phyloP scores from a whole-genome alignment of 768 basidiomycete genomes.

The Goffeauzyma gilvescens region DNA sequence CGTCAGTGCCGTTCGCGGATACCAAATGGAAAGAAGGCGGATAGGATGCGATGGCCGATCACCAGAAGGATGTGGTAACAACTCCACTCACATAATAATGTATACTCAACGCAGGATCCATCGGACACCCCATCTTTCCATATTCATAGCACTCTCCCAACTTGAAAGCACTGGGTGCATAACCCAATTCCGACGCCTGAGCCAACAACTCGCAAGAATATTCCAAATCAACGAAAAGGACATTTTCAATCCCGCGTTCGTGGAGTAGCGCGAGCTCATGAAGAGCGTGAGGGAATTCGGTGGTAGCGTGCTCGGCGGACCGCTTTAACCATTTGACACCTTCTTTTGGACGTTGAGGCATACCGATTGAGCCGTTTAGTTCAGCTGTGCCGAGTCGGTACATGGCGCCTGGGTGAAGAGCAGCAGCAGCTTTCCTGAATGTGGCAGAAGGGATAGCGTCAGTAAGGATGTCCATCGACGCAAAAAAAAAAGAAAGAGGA shows the following conservation, averaged over 20 bases:
- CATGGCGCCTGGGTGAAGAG: conserved; percentile 82
- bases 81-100: conserved; percentile 80
- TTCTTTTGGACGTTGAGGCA: conserved; percentile 73
- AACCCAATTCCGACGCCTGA: conserved; percentile 85
- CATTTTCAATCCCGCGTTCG: conserved; percentile 94
- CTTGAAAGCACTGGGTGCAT: conserved; percentile 86
- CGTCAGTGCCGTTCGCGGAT: too few species aligned
- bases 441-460: not conserved
- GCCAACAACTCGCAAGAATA: conserved; percentile 87
- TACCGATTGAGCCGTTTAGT: conserved; percentile 80
- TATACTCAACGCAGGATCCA: conserved; percentile 88
- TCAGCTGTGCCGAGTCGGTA: conserved; percentile 91
- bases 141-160: conserved; percentile 98
- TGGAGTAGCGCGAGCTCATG: conserved; percentile 86
- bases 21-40: too few species aligned
- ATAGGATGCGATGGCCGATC: not conserved
- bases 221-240: conserved; percentile 87
- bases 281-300: conserved; percentile 87
- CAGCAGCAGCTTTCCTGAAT: conserved; percentile 62
- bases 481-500: too few species aligned
- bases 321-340: conserved; percentile 98
- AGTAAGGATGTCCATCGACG: not conserved
- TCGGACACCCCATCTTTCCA: conserved; percentile 93
- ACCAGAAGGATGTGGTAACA: not conserved
- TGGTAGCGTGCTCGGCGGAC: conserved; percentile 67